Conservation (phyloP, 768 basidiomycete species). For the Rhodotorula diobovata region DNA sequence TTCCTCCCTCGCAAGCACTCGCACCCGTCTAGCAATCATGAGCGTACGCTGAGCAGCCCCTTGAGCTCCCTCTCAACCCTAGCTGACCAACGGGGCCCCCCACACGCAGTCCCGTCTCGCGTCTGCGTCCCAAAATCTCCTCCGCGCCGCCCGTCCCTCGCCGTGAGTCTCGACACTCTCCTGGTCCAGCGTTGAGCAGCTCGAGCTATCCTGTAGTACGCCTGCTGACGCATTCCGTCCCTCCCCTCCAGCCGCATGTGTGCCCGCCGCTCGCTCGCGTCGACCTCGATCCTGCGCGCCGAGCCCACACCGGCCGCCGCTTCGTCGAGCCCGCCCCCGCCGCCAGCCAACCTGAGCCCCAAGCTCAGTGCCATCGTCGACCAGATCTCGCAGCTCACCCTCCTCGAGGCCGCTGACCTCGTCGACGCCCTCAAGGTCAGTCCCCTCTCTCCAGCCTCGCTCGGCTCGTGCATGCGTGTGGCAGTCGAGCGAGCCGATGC, state of each 20-base stretch:
- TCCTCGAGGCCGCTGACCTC: conserved; percentile 92
- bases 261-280: conserved; percentile 2
- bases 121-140: conserved; percentile 1
- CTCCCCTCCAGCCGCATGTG: neutral
- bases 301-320: conserved; percentile 3
- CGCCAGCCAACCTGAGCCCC: conserved; percentile 46
- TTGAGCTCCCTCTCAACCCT: neutral
- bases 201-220: too few species aligned
- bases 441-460: neutral
- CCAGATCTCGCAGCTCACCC: conserved; percentile 78
- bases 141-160: conserved; percentile 8
- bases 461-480: neutral
- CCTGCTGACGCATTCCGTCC: neutral
- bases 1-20: too few species aligned
- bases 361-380: conserved; percentile 79
- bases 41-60: too few species aligned
- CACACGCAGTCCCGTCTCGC: conserved; percentile 2
- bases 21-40: neutral
- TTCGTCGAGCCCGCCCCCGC: neutral
- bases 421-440: conserved; percentile 81
- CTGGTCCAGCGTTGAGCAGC: neutral
- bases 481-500: too few species aligned
- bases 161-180: neutral
- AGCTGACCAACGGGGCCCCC: neutral
- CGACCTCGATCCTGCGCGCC: conserved; percentile 7